A percentile compares a stretch with the other conserved stretches of the same genome.
These are phyloP conservation scores for Naganishia cerealis DNA, from an alignment of 1,284 basidiomycete genomes.

Conservation along the genomic window DNA sequence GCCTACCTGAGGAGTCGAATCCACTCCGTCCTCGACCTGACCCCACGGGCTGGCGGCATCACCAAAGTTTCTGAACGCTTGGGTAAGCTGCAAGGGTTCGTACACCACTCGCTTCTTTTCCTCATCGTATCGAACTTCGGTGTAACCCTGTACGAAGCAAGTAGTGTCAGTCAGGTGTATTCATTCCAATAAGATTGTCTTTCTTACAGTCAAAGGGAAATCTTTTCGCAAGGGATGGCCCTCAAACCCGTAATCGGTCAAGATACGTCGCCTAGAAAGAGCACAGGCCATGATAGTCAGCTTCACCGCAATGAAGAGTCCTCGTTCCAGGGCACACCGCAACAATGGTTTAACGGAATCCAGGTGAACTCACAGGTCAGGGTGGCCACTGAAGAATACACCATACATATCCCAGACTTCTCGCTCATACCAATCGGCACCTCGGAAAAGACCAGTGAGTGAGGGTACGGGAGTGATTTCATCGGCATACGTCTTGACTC, in stretches of 20 bases:
- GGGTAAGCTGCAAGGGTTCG: slow-evolving; percentile 94
- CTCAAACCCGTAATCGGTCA: slow-evolving; percentile 99
- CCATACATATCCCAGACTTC: slow-evolving; percentile 98
- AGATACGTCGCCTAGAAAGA: slow-evolving; percentile 74
- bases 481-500: slow-evolving; percentile 96
- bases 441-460: slow-evolving; percentile 73
- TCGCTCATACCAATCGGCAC: slow-evolving; percentile 96
- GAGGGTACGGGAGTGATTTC: slow-evolving; percentile 94
- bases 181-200: background rate
- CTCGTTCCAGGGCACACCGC: slow-evolving; percentile 9
- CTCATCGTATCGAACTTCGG: slow-evolving; percentile 96
- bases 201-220: slow-evolving; percentile 86
- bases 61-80: slow-evolving; percentile 97
- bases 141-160: slow-evolving; percentile 70
- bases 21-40: slow-evolving; percentile 83
- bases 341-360: background rate
- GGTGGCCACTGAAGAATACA: slow-evolving; percentile 94
- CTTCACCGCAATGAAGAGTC: background rate
- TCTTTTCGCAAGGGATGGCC: slow-evolving; percentile 97
- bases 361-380: slow-evolving; percentile 72
- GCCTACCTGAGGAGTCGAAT: slow-evolving; percentile 59
- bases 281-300: background rate
- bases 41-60: slow-evolving; percentile 89
- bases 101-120: slow-evolving; percentile 98
- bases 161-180: background rate